Base-by-base conservation (phyloP, 106 monocot genomes). In the Iris macrosiphon region DNA sequence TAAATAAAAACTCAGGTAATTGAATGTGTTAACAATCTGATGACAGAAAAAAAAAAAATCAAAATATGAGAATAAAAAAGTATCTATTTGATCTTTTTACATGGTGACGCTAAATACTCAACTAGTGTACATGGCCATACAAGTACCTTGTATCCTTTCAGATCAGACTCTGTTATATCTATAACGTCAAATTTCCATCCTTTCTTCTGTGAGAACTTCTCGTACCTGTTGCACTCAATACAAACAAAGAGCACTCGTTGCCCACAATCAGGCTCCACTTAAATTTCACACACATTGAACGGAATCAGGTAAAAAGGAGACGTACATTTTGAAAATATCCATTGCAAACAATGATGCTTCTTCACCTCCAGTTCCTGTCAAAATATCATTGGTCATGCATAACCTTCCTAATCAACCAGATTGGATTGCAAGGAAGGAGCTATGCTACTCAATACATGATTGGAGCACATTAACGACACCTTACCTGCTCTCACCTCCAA, bases 401-500 rank as follows among this genome's bases (percentile, higher is more conserved):
- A 46, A 4, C 8, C 30, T 7, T 45, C 9, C 0, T 12, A 24
- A 45, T 18, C 18, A 23, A 33, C 14, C 14, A 34, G 18, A 52
- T 14, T 35, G 2, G 26, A 15, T 13, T 31, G 39, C 29, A 5
- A 51, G 21, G 18, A 15, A 33, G 63, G 3, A 31, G 31, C 19
- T 40, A 31, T 20, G 25, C 35, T 38, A n/a, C 4, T 22, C 22
- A 22, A 16, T 22, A 55, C 18, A 35, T 40, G 27, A 16, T 27
- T n/a, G 27, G 2, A 25, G 39, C 24, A 2, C 6, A 3, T 41
- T 7, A 9, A 40, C 40, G 8, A 16, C 17, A 11, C 40, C 41
- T 67, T 75, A 95, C 95, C 96, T 83, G 96, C 96, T 64, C 96
- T 81, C 61, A 96, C 96, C 64, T 96, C 96, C 70, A 96, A 58